Percentiles rank a stretch among this genome's conserved stretches.
Evolutionary conservation across 106 monocot species (phyloP).

Genomic region (Cymbidium sinense): DNA sequence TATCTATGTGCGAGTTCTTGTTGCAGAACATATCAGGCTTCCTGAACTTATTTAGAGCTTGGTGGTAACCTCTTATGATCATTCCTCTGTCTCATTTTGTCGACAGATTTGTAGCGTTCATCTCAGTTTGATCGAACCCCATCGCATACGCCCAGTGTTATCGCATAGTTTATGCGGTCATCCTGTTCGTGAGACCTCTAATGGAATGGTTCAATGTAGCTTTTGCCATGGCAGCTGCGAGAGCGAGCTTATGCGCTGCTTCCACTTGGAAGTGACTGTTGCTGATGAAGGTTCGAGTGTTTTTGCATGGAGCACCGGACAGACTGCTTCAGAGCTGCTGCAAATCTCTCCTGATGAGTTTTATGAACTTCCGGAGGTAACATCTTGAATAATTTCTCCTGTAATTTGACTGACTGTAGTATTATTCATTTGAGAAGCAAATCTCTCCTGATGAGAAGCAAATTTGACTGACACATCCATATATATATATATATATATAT

Average conservation of each 20-base stretch:
- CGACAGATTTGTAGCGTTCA: slow-evolving; percentile 68
- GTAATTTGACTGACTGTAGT: neutral
- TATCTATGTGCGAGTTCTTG: no score
- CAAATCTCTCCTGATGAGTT: slow-evolving; percentile 94
- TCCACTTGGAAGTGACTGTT: slow-evolving; percentile 55
- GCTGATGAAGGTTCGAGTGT: slow-evolving; percentile 63
- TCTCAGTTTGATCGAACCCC: slow-evolving; percentile 44
- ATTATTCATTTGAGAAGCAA: neutral
- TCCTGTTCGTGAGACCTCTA: slow-evolving; percentile 35
- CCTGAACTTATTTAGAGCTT: no score
- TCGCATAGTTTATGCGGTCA: slow-evolving; percentile 63
- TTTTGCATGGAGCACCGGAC: slow-evolving; percentile 64
- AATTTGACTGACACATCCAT: no score
- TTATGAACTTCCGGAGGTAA: slow-evolving; percentile 72
- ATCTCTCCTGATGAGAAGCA: neutral
- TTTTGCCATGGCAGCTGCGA: slow-evolving; percentile 57
- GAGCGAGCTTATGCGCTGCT: slow-evolving; percentile 32
- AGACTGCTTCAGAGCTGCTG: slow-evolving; percentile 78
- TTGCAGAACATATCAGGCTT: no score
- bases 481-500: no score
- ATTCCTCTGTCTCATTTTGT: neutral
- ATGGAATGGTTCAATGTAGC: slow-evolving; percentile 42
- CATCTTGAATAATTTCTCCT: neutral
- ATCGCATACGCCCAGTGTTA: slow-evolving; percentile 34
- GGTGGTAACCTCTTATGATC: no score